These are phyloP conservation scores for Rhizoctonia solani DNA, from an alignment of 1,284 basidiomycete genomes.

Conservation along the genomic window DNA sequence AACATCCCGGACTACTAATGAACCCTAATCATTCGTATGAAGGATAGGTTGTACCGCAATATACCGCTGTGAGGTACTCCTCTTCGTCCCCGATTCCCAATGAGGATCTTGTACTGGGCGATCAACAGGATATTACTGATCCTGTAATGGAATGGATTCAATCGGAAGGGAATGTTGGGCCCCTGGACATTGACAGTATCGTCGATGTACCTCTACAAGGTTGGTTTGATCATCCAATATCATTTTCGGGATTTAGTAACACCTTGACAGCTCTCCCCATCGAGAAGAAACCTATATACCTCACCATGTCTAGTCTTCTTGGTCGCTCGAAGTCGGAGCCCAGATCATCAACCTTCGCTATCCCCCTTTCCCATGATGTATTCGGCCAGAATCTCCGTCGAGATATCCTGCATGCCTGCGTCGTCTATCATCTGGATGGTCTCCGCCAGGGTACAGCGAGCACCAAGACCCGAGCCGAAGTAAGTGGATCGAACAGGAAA, in stretches of 20 bases:
- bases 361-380: slow-evolving; percentile 78
- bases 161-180: slow-evolving; percentile 10
- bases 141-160: slow-evolving; percentile 30
- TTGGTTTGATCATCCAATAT: neutral
- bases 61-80: neutral
- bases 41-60: neutral
- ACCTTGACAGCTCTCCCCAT: slow-evolving; percentile 15
- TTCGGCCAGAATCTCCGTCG: slow-evolving; percentile 86
- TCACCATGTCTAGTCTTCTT: slow-evolving; percentile 39
- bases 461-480: slow-evolving; percentile 91
- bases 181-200: slow-evolving; percentile 20
- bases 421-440: slow-evolving; percentile 86
- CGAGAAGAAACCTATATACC: slow-evolving; percentile 47
- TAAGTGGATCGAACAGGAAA: slow-evolving; percentile 86
- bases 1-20: neutral
- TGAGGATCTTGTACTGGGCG: neutral
- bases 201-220: slow-evolving; percentile 25
- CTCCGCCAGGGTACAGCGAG: slow-evolving; percentile 87
- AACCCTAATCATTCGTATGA: neutral
- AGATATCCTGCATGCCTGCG: slow-evolving; percentile 92
- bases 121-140: slow-evolving; percentile 24
- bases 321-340: slow-evolving; percentile 44
- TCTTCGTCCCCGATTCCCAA: slow-evolving; percentile 6
- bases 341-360: slow-evolving; percentile 55
- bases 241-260: neutral